Evolutionary conservation across 2,329 filamentous ascomycete genomes (phyloP).

Genomic region (Ophiocordyceps unilateralis): DNA sequence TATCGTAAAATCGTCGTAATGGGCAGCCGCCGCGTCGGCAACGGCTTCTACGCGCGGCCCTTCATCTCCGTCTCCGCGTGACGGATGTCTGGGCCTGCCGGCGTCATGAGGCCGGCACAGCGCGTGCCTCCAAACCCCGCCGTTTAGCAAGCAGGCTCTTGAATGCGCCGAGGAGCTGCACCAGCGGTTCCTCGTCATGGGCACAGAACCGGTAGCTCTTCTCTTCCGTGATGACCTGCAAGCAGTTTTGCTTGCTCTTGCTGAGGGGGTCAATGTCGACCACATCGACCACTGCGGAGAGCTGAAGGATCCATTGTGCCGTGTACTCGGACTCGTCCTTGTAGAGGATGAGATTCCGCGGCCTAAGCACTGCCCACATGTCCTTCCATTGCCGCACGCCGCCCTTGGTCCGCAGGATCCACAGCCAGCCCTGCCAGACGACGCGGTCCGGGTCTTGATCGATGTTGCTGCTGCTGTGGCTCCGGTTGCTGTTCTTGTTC

Average conservation of each 20-base stretch:
- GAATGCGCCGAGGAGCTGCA: conserved; percentile 74
- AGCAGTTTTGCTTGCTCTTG: conserved; percentile 66
- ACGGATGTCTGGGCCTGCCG: not conserved
- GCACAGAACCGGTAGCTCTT: conserved; percentile 67
- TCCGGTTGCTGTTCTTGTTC: conserved; percentile 1
- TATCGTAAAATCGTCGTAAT: not conserved
- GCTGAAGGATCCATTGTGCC: conserved; percentile 63
- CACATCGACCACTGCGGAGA: conserved; percentile 67
- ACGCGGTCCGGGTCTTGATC: conserved; percentile 67
- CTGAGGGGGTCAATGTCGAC: conserved; percentile 85
- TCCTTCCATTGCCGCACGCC: conserved; percentile 89
- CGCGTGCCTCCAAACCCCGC: conserved; percentile 40
- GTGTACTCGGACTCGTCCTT: conserved; percentile 87
- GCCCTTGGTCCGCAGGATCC: conserved; percentile 64
- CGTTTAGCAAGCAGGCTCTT: conserved; percentile 69
- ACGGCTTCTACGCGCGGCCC: not conserved
- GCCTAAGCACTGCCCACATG: conserved; percentile 79
- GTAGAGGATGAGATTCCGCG: conserved; percentile 74
- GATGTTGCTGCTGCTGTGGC: conserved; percentile 7
- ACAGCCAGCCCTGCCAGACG: conserved; percentile 85
- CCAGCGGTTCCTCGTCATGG: conserved; percentile 62
- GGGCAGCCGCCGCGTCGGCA: not conserved
- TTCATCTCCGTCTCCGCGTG: not conserved
- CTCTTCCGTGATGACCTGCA: conserved; percentile 89
- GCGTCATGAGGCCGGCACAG: conserved; percentile 11